These are phyloP conservation scores for Licmophora abbreviata DNA, from an alignment of 108 stramenopile genomes.

Conservation along the genomic window DNA sequence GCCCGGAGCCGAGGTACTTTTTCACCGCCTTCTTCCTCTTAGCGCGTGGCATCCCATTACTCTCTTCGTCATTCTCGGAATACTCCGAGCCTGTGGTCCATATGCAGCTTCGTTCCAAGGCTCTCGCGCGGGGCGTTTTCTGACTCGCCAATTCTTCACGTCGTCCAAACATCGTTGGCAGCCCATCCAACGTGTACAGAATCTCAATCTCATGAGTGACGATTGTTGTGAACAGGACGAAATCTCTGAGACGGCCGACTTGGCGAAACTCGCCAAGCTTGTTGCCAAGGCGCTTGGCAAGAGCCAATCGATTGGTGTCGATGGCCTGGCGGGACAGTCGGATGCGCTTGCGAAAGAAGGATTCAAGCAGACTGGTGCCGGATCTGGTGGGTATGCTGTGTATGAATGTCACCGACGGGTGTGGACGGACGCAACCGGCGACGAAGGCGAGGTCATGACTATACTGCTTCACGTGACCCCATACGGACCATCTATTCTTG, in stretches of 20 bases:
- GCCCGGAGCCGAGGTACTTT: constrained; percentile 32
- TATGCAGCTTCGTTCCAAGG: constrained; percentile 62
- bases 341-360: too few relatives aligned
- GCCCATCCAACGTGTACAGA: constrained; percentile 35
- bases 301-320: too few relatives aligned
- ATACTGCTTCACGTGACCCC: constrained; percentile 56
- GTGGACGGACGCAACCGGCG: too few relatives aligned
- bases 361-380: constrained; percentile 25
- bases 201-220: constrained; percentile 43
- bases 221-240: constrained; percentile 55
- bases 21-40: too few relatives aligned
- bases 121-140: constrained; percentile 41
- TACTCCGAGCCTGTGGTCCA: constrained; percentile 38
- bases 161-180: constrained; percentile 47
- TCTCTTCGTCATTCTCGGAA: constrained; percentile 44
- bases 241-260: constrained; percentile 24
- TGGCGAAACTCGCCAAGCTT: constrained; percentile 31
- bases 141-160: constrained; percentile 34
- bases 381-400: constrained; percentile 47
- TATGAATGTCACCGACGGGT: too few relatives aligned
- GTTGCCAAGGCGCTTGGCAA: constrained; percentile 55
- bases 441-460: too few relatives aligned
- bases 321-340: too few relatives aligned
- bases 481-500: constrained; percentile 57
- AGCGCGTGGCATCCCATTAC: constrained; percentile 33